Conservation (phyloP, 2,329 filamentous ascomycete species). For the Fusarium longipes region DNA sequence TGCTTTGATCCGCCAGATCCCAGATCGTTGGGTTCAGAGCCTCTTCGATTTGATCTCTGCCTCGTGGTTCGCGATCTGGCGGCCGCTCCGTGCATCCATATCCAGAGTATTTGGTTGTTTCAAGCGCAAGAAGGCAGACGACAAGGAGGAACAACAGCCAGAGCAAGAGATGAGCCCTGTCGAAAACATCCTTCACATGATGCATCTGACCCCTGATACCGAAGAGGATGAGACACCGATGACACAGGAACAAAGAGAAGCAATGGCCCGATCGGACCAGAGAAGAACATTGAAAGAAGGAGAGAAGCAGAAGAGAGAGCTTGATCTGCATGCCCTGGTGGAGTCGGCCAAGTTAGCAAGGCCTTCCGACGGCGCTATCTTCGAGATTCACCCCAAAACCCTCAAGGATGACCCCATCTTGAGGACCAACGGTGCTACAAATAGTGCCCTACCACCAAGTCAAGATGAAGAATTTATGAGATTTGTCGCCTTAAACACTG, state of each 20-base stretch:
- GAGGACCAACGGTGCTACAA: slow-evolving; percentile 42
- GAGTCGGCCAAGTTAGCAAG: slow-evolving; percentile 48
- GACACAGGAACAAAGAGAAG: slow-evolving; percentile 41
- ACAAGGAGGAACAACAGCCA: slow-evolving; percentile 17
- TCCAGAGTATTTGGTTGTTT: slow-evolving; percentile 32
- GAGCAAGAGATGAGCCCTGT: slow-evolving; percentile 44
- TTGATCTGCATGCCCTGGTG: slow-evolving; percentile 50
- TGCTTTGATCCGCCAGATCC: slow-evolving; percentile 56
- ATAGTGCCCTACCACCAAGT: slow-evolving; percentile 52
- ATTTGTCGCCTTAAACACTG: slow-evolving; percentile 39
- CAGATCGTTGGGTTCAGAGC: slow-evolving; percentile 50
- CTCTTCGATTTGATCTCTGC: slow-evolving; percentile 38
- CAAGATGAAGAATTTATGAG: slow-evolving; percentile 53
- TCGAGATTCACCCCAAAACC: slow-evolving; percentile 57
- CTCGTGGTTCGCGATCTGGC: slow-evolving; percentile 23
- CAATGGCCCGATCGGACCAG: slow-evolving; percentile 38
- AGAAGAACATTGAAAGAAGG: slow-evolving; percentile 28
- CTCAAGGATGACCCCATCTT: slow-evolving; percentile 55
- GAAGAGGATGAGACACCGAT: slow-evolving; percentile 39
- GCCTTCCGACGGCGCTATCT: slow-evolving; percentile 42
- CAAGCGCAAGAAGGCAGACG: slow-evolving; percentile 40
- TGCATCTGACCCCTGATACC: slow-evolving; percentile 27
- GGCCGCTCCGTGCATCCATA: slow-evolving; percentile 26
- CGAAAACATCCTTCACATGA: slow-evolving; percentile 40
- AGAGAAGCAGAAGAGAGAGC: slow-evolving; percentile 33